A percentile compares a stretch with the other conserved stretches of the same genome.
phyloP scores from a whole-genome alignment of 2,329 filamentous ascomycete species.

The Colletotrichum tropicale region DNA sequence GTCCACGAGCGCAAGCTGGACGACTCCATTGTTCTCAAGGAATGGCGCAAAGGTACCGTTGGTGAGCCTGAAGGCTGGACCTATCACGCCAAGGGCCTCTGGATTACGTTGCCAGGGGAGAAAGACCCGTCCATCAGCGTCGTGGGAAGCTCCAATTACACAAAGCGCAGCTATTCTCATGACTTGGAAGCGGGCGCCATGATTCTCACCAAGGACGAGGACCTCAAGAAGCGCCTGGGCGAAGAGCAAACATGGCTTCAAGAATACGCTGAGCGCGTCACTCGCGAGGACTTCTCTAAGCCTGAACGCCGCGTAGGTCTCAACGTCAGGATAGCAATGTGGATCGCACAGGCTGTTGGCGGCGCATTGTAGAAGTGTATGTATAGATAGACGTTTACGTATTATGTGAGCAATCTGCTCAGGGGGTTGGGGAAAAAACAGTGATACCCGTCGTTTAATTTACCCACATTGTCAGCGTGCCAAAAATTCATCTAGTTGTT shows the following conservation, averaged over 20 bases:
- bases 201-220: conserved; percentile 79
- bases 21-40: conserved; percentile 73
- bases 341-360: conserved; percentile 85
- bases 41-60: conserved; percentile 86
- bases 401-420: not conserved
- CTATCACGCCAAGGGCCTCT: conserved; percentile 96
- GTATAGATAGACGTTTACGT: not conserved
- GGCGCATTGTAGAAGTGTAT: conserved; percentile 73
- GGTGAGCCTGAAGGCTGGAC: conserved; percentile 89
- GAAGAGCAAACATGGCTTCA: conserved; percentile 84
- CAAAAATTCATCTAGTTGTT: not conserved
- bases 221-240: conserved; percentile 73
- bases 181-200: conserved; percentile 90
- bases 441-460: not conserved
- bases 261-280: conserved; percentile 71
- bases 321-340: conserved; percentile 89
- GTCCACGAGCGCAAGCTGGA: conserved; percentile 51
- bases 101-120: conserved; percentile 77
- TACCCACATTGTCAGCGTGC: not conserved
- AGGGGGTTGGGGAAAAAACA: not conserved
- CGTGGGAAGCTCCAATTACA: conserved; percentile 94
- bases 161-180: conserved; percentile 87
- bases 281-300: conserved; percentile 78
- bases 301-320: conserved; percentile 84
- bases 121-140: conserved; percentile 77